Base-by-base conservation (phyloP, 345 rosid genomes). In the Stellera chamaejasme region DNA sequence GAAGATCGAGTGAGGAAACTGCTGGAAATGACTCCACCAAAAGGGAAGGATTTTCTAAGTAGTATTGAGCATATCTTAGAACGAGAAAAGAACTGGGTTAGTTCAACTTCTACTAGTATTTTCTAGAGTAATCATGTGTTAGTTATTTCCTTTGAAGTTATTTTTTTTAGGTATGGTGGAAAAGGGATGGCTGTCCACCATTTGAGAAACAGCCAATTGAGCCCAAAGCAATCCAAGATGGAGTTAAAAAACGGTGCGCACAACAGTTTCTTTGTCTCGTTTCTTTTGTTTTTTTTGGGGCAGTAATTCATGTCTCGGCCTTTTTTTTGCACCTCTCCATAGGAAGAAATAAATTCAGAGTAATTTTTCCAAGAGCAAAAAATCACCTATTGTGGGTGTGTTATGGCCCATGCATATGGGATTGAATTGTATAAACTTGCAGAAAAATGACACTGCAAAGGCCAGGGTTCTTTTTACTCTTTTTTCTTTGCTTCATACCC, bases 21-120 rank as follows among this genome's bases (percentile, higher is more conserved):
- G 67, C 92, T 93, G 51, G 96, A 84, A 75, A 74, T 72, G 67
- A 93, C 97, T 79, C 97, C 99, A 15, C 97, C 97, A 45, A 89
- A 79, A 60, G 99, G 99, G 59, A 84, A 80, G 67, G 81, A 83
- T 58, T 93, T 89, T 71, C 92, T 93, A 72, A 66, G 48, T 55
- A 84, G 80, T 52, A 74, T 93, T 59, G 96, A 87, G 80, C 96
- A 93, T 77, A 77, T 89, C 58, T 61, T 93, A 43, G 95, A 93
- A 55, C 91, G 95, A 14, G 99, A 93, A 76, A 93, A 87, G 75
- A 93, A 93, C 74, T 89, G 99, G 97, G 99, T 93, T 67, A 59
- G 75, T 50, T 44, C 62, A 27, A 50, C 16, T 26, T 52, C 56
- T 47, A 7, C 48, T 56, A 55, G 66, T 39, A 61, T 51, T 60